phyloP scores from a whole-genome alignment of 116 monocot genomes.

The Cymodocea nodosa region DNA sequence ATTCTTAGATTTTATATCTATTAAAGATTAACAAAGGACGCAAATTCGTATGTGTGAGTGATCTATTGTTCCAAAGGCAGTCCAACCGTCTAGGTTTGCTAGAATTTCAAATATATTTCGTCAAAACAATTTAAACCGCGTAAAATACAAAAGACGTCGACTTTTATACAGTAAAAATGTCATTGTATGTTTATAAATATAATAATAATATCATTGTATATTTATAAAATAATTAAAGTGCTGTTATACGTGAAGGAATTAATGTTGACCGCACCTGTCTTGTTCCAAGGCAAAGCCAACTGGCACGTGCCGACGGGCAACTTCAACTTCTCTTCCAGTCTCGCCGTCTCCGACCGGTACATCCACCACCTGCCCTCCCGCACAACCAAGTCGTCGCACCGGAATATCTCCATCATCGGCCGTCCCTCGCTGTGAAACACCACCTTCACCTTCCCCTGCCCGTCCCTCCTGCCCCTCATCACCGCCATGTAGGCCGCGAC shows the following conservation, averaged over 20 bases:
- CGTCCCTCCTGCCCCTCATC: slow-evolving; percentile 28
- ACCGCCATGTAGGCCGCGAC: slow-evolving; percentile 40
- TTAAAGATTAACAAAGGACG: no score
- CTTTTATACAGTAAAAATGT: neutral
- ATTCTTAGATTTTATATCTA: no score
- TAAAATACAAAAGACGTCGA: no score
- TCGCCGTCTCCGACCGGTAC: slow-evolving; percentile 37
- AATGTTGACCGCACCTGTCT: slow-evolving; percentile 7
- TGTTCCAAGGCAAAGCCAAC: slow-evolving; percentile 34
- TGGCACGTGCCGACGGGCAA: slow-evolving; percentile 70
- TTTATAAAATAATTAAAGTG: no score
- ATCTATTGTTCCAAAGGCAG: no score
- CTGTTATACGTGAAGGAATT: no score
- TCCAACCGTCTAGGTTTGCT: no score
- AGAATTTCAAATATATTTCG: no score
- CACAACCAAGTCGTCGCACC: slow-evolving; percentile 44
- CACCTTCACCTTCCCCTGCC: slow-evolving; percentile 5
- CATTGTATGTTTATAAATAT: neutral
- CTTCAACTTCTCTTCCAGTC: slow-evolving; percentile 55
- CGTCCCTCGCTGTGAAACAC: slow-evolving; percentile 28
- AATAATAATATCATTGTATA: no score
- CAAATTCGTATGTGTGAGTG: no score
- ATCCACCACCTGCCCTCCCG: slow-evolving; percentile 66
- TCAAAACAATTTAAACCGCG: no score
- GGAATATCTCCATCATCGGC: slow-evolving; percentile 77